A percentile compares a stretch with the other conserved stretches of the same genome.
These are phyloP conservation scores for Nevesoporus exiguus DNA, from an alignment of 768 basidiomycete species.

Conservation along the genomic window DNA sequence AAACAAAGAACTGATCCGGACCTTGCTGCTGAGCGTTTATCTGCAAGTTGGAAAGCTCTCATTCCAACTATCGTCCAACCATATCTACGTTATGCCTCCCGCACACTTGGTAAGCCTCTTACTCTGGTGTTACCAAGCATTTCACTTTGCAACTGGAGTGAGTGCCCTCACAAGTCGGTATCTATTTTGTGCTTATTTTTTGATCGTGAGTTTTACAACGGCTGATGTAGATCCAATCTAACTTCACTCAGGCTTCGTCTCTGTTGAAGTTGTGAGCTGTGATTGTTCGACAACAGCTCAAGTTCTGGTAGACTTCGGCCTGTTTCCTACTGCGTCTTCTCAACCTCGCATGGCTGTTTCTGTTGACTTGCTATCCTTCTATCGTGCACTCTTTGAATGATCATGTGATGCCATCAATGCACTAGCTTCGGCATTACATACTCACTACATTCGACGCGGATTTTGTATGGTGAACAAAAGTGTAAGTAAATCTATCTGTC, in stretches of 20 bases:
- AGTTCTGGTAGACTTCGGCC: not conserved
- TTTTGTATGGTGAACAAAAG: not conserved
- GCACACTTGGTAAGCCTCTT: too few relatives aligned
- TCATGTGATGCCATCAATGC: constrained; percentile 1
- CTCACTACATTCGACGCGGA: not conserved
- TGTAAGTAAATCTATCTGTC: too few relatives aligned
- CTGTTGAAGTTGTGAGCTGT: not conserved
- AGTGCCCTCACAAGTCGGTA: too few relatives aligned
- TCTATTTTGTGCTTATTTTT: too few relatives aligned
- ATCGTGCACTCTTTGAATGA: not conserved
- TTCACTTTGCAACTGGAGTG: too few relatives aligned
- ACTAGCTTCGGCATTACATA: not conserved
- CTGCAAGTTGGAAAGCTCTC: not conserved
- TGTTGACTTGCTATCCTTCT: not conserved
- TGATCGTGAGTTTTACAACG: too few relatives aligned
- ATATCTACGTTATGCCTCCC: not conserved
- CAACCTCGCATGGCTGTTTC: not conserved
- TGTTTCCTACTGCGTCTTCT: not conserved
- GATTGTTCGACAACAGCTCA: not conserved
- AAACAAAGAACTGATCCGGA: not conserved
- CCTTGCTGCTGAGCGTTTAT: not conserved
- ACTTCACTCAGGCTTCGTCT: too few relatives aligned
- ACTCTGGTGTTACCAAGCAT: too few relatives aligned
- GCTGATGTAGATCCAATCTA: too few relatives aligned
- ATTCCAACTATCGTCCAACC: not conserved